Base-by-base conservation (phyloP, 2,329 filamentous ascomycete genomes). In the Colletotrichum sp. region DNA sequence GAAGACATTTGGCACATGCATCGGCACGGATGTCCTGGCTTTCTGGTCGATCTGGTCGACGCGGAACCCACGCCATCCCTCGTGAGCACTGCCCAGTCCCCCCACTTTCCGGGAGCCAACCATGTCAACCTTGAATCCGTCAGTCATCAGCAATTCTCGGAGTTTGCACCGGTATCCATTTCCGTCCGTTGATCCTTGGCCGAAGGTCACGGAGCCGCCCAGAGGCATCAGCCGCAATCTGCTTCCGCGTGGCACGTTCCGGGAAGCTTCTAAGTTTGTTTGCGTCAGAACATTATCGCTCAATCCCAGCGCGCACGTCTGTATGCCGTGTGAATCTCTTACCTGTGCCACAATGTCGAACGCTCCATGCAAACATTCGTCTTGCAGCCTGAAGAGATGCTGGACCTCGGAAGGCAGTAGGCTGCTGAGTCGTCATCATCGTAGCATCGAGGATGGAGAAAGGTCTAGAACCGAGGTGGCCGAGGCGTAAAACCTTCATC, bases 191-290 rank as follows among this genome's bases (percentile, higher is more conserved):
- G 83, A 84, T 3, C 68, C 76, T 31, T 77, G 75, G 21, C 84
- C 83, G 69, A 79, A 82, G 8, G 82, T 84, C 72, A 85, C 82
- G 54, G 83, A 83, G 43, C 82, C 83, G 16, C 84, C 83, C 3
- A 85, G 77, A 0, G 83, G 82, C 81, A 85, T 83, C 43, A 84
- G 54, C n/a, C 76, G 73, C 66, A 77, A 18, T 15, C 13, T 18
- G 18, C 11, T 15, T 33, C 18, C 18, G 29, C 11, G 29, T 8
- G 55, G 7, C 6, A 24, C 21, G 51, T 54, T 24, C 18, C 13
- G 21, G 21, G n/a, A 21, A 18, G 1, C 0, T 29, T 55, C 24
- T 55, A 15, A 24, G 1, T 3, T 2, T 29, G 0, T 29, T 55
- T 8, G 0, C 13, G 24, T 24, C 51, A 24, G 51, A 55, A 54